Percentiles rank a stretch among this genome's conserved stretches.
These are phyloP conservation scores for Excoecaria agallocha DNA, from an alignment of 345 rosid genomes.

Conservation along the genomic window DNA sequence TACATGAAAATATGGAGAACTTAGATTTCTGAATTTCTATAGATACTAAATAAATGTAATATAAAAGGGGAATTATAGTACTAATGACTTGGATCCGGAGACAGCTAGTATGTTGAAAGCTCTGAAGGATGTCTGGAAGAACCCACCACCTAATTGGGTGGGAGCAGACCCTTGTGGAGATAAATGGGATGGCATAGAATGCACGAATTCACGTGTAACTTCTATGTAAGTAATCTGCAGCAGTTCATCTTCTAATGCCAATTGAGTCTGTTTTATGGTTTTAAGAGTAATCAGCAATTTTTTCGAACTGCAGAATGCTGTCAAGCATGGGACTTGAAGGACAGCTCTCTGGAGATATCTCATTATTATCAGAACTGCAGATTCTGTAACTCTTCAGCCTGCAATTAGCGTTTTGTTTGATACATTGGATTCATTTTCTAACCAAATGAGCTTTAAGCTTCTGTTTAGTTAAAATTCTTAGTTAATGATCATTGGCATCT, in stretches of 20 bases:
- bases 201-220: constrained; percentile 45
- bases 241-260: neutral
- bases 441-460: neutral
- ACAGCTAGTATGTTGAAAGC: constrained; percentile 48
- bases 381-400: constrained; percentile 50
- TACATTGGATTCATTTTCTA: neutral
- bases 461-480: neutral
- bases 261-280: neutral
- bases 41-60: neutral
- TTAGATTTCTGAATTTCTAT: neutral
- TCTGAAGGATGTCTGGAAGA: constrained; percentile 45
- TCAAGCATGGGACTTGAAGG: constrained; percentile 57
- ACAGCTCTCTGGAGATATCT: constrained; percentile 50
- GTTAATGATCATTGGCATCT: constrained; percentile 19
- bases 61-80: too few species aligned
- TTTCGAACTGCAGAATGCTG: constrained; percentile 50
- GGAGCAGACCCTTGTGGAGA: constrained; percentile 72
- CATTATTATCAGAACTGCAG: constrained; percentile 50
- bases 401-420: neutral
- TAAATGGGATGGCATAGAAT: constrained; percentile 66
- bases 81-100: neutral
- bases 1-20: neutral
- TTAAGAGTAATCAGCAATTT: neutral
- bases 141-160: constrained; percentile 55
- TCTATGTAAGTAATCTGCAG: constrained; percentile 46